A percentile compares a stretch with the other conserved stretches of the same genome.
These are phyloP conservation scores for Antitrichia curtipendula DNA, from an alignment of 225 moss, liverwort and hornwort genomes.

Conservation along the genomic window DNA sequence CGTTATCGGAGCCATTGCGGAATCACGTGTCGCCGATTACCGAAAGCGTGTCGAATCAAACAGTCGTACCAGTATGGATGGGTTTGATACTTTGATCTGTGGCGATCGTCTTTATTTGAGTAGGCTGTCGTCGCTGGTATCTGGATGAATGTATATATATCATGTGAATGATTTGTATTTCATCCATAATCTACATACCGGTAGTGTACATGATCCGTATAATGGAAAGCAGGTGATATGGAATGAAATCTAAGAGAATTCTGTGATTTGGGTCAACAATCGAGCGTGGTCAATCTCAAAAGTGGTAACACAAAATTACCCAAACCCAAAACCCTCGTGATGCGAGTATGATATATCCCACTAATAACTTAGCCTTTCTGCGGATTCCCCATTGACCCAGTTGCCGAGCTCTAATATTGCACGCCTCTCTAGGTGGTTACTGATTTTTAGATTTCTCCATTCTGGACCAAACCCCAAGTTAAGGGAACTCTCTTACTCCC, in stretches of 20 bases:
- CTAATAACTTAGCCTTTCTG: not conserved
- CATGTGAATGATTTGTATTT: too few relatives aligned
- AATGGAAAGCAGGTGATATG: not conserved
- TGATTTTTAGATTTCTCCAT: not conserved
- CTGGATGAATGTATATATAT: not conserved
- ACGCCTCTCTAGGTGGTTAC: not conserved
- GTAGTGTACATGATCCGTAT: not conserved
- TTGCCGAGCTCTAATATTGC: not conserved
- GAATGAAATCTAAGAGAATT: not conserved
- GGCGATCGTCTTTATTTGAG: too few relatives aligned
- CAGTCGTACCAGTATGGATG: not conserved
- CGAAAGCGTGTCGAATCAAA: not conserved
- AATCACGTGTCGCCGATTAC: not conserved
- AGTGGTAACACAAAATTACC: not conserved
- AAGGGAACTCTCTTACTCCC: not conserved
- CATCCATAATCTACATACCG: too few relatives aligned
- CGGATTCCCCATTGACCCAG: not conserved
- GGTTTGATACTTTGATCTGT: not conserved
- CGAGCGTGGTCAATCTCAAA: not conserved
- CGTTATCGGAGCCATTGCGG: not conserved
- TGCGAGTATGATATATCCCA: not conserved
- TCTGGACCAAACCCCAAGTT: not conserved
- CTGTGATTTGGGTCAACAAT: not conserved
- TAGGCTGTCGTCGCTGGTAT: too few relatives aligned
- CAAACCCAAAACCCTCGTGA: not conserved